These are phyloP conservation scores for Aspergillus bombycis DNA, from an alignment of 2,329 filamentous ascomycete species.

Conservation along the genomic window DNA sequence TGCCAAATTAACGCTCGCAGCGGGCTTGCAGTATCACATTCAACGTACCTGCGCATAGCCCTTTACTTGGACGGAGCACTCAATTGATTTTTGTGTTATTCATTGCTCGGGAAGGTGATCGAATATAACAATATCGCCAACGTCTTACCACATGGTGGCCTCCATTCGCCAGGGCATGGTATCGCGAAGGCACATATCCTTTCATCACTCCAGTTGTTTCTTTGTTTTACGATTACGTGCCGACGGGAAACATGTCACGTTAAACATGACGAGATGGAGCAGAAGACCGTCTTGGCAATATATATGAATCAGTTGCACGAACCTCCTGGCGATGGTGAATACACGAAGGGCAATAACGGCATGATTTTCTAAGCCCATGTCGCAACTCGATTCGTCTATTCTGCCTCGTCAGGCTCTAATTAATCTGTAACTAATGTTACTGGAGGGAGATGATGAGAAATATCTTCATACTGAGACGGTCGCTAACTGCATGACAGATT, in stretches of 20 bases:
- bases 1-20: not conserved
- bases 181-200: not conserved
- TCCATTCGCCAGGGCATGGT: too few species aligned
- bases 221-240: not conserved
- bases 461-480: not conserved
- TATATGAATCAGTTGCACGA: not conserved
- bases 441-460: too few species aligned
- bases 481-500: not conserved
- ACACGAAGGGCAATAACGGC: too few species aligned
- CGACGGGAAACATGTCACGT: too few species aligned
- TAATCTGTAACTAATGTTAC: fast-evolving
- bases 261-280: not conserved
- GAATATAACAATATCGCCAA: not conserved
- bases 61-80: fast-evolving
- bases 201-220: fast-evolving
- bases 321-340: too few species aligned
- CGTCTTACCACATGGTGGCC: not conserved
- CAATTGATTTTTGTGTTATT: fast-evolving
- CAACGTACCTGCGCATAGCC: too few species aligned
- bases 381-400: too few species aligned
- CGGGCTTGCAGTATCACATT: too few species aligned
- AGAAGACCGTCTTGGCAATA: not conserved
- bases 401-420: too few species aligned
- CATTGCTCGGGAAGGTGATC: not conserved
- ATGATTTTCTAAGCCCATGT: too few species aligned